Conservation (phyloP, 2,329 filamentous ascomycete genomes). For the Elsinoe australis region DNA sequence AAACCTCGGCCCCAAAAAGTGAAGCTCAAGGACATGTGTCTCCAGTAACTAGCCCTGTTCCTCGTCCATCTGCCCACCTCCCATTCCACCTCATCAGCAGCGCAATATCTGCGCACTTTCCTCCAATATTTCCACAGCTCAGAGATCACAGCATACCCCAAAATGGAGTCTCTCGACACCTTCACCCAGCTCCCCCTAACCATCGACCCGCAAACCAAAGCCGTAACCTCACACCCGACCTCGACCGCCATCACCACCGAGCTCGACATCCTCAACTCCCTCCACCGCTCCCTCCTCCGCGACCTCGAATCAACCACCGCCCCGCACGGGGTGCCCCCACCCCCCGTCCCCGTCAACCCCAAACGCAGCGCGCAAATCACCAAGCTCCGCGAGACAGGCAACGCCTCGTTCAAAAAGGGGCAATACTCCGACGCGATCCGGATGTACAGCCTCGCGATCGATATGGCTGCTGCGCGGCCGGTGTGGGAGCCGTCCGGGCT, state of each 20-base stretch:
- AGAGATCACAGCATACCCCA: conserved; percentile 18
- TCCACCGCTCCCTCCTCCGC: conserved; percentile 64
- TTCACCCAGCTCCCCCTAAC: conserved; percentile 77
- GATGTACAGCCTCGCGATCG: conserved; percentile 76
- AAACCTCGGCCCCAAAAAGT: conserved; percentile 8
- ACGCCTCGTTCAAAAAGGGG: conserved; percentile 71
- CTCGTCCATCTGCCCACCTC: background rate
- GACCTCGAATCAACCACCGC: conserved; percentile 49
- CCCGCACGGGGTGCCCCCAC: conserved; percentile 63
- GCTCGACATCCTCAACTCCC: conserved; percentile 65
- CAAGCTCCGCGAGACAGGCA: conserved; percentile 86
- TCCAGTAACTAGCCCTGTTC: background rate
- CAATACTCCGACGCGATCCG: conserved; percentile 67
- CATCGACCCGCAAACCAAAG: conserved; percentile 75
- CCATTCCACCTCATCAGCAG: background rate
- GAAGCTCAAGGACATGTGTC: conserved; percentile 14
- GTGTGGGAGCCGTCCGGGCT: conserved; percentile 80
- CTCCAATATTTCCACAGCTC: background rate
- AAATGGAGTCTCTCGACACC: conserved; percentile 43
- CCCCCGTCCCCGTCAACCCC: conserved; percentile 84
- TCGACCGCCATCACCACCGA: conserved; percentile 34
- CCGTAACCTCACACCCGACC: conserved; percentile 48
- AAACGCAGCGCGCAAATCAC: conserved; percentile 80
- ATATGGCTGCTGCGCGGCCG: conserved; percentile 78
- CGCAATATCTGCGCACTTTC: background rate